These are phyloP conservation scores for Verticillium nonalfalfae DNA, from an alignment of 2,329 filamentous ascomycete genomes.

Conservation along the genomic window DNA sequence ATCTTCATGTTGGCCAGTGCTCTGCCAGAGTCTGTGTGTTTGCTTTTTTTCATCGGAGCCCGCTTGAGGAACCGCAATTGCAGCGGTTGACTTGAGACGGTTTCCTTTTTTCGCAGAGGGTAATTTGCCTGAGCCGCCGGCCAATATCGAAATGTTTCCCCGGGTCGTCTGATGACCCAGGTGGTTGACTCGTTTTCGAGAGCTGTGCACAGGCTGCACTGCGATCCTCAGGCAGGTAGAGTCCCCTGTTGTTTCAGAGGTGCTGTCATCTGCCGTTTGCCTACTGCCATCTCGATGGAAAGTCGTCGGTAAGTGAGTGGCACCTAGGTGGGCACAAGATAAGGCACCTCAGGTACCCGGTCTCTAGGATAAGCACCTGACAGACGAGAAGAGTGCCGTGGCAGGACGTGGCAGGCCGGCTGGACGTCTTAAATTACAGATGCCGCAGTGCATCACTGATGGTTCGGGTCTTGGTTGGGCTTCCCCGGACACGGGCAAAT, in stretches of 20 bases:
- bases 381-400: neutral
- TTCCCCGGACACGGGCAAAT: neutral
- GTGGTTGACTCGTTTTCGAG: neutral
- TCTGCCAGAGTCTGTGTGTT: neutral
- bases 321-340: too few species aligned
- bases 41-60: neutral
- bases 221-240: neutral
- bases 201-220: neutral
- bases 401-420: neutral
- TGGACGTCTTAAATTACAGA: neutral
- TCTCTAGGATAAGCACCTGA: too few species aligned
- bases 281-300: neutral
- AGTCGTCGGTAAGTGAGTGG: neutral
- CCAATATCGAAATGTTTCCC: neutral
- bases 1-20: neutral
- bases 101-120: neutral
- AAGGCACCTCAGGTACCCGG: too few species aligned
- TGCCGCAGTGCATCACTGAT: neutral
- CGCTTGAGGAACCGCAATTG: neutral
- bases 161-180: neutral
- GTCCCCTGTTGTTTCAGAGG: neutral
- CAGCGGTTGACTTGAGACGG: neutral
- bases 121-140: neutral
- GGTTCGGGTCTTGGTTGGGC: neutral
- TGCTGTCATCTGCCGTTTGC: conserved; percentile 1